Conservation (phyloP, 2,329 filamentous ascomycete genomes). For the Fusarium circinatum region DNA sequence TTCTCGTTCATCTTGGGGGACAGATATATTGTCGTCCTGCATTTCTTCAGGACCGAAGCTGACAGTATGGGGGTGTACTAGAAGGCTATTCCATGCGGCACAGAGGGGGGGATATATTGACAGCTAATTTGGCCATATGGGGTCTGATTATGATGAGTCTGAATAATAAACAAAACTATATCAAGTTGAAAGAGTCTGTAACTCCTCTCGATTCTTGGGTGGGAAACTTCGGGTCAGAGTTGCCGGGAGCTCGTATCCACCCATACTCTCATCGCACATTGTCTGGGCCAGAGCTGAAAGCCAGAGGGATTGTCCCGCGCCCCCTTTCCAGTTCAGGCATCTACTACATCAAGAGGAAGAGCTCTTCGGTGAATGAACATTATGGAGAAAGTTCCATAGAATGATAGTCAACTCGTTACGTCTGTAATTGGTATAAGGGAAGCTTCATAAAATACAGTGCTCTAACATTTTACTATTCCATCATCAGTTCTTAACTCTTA, state of each 20-base stretch:
- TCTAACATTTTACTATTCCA: background rate
- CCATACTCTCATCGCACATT: background rate
- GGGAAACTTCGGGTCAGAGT: background rate
- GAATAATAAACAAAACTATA: accelerated
- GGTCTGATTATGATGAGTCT: background rate
- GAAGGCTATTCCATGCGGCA: background rate
- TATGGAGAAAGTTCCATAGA: background rate
- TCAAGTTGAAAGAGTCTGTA: background rate
- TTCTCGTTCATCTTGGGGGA: background rate
- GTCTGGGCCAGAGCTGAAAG: background rate
- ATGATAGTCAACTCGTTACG: background rate
- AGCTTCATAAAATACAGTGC: background rate
- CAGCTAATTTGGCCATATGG: background rate
- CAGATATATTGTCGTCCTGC: background rate
- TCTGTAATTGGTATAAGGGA: background rate
- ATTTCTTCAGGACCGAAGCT: background rate
- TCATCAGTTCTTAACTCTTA: background rate
- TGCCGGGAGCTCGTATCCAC: background rate
- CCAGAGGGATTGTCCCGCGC: background rate
- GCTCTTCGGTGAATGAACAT: background rate
- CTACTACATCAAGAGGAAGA: background rate
- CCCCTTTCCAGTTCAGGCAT: background rate
- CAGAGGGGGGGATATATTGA: background rate
- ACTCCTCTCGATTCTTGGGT: background rate
- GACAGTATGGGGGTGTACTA: background rate